Evolutionary conservation across 2,329 filamentous ascomycete species (phyloP), one percentile per base, ranked within the genome.

Genomic region (Beauveria sp.): DNA sequence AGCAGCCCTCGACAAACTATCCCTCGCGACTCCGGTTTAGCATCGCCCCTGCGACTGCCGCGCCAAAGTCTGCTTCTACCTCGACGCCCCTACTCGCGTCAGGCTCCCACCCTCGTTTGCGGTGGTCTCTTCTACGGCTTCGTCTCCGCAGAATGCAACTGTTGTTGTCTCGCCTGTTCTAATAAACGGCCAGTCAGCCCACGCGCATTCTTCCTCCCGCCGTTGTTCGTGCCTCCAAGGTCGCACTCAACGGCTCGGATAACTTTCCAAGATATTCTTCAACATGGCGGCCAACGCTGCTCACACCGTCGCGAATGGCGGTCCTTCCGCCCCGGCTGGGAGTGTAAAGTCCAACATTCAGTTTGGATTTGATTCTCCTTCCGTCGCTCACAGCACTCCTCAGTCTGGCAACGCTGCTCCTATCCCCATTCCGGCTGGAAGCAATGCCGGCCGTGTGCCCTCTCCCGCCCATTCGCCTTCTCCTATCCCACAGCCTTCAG

Each of bases 381-480:
- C 83, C 70, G 80, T 84, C 68, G 80, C 84, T 18, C 84, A 89
- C 74, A 90, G 85, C 77, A 85, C 83, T 54, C 88, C 89, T 16
- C 83, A 88, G 69, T 74, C 79, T 61, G 73, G 76, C 65, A 75
- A 75, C 66, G 77, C 84, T 66, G 82, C 80, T 43, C 84, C 82
- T 63, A 88, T 83, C 67, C 80, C 79, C 75, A 91, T 85, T 75
- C 86, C 86, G 71, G 75, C 82, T 74, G 70, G 82, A 79, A 68
- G 76, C 75, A 88, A 88, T 64, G 71, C 79, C 76, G 88, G 89
- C 65, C 86, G 90, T 69, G 84, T 93, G 57, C 87, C 87, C 53
- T 96, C 93, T 51, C 95, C 95, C 6, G 87, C 90, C 54, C 88
- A 89, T 67, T 97, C 93, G 51, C 95, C 95, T 4, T 93, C 91